Percentiles rank a stretch among this genome's conserved stretches.
Conservation (phyloP, 352 stramenopile species). For the Elongisporangium prolatum region DNA sequence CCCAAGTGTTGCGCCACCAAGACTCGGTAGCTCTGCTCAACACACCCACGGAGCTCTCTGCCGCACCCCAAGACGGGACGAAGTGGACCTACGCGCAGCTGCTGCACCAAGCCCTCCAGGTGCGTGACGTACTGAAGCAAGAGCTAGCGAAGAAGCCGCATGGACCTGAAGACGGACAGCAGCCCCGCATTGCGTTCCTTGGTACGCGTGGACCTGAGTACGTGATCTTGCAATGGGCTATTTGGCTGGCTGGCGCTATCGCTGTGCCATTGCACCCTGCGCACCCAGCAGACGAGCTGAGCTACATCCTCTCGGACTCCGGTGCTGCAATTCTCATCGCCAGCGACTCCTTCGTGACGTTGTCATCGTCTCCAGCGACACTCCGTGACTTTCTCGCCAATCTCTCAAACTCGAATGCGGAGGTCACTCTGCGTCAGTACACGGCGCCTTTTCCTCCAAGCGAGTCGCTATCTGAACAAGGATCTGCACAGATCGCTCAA, state of each 20-base stretch:
- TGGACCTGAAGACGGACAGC: conserved; percentile 2
- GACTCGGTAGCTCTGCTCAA: conserved; percentile 12
- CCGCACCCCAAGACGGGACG: not conserved
- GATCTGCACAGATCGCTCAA: conserved; percentile 12
- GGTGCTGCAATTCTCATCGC: conserved; percentile 39
- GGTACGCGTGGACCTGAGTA: conserved; percentile 45
- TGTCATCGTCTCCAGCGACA: conserved; percentile 6
- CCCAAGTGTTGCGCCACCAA: conserved; percentile 19
- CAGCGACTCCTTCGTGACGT: conserved; percentile 30
- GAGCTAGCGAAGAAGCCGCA: conserved; percentile 3
- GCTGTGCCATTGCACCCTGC: conserved; percentile 58
- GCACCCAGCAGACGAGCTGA: conserved; percentile 58
- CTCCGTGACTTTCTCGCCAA: conserved; percentile 19
- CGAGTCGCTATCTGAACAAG: conserved; percentile 9
- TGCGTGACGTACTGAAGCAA: conserved; percentile 25
- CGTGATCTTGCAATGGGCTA: conserved; percentile 65
- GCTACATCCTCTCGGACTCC: conserved; percentile 69
- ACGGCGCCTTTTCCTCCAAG: not conserved
- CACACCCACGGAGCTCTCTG: conserved; percentile 1
- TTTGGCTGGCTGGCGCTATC: conserved; percentile 64
- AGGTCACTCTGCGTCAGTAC: conserved; percentile 18
- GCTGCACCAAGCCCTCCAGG: conserved; percentile 20
- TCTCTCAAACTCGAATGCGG: conserved; percentile 2
- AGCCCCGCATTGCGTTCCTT: conserved; percentile 37
- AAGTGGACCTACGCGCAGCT: conserved; percentile 49